Base-by-base conservation (phyloP, 352 stramenopile species). In the Phytopythium ostracodes region DNA sequence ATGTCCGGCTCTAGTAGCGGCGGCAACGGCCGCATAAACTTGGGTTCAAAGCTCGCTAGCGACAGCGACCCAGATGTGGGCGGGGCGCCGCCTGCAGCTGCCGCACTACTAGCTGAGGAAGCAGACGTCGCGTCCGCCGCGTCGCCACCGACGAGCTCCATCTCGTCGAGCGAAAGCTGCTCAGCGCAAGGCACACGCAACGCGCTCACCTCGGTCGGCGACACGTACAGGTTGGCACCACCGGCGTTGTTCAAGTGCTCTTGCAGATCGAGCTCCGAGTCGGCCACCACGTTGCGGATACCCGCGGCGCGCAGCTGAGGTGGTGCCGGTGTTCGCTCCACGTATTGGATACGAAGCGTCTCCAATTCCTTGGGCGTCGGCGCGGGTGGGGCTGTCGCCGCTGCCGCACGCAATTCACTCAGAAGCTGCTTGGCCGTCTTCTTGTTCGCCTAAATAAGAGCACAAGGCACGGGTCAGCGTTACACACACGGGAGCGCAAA, bases 41-140 rank as follows among this genome's bases (percentile, higher is more conserved):
- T 86, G 33, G 89, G 89, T 60, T 97, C 87, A 57, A 97, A 96
- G 66, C 86, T 92, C 33, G 88, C 65, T 51, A 97, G 65, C 31
- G 88, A 95, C 57, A 96, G 65, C 20, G 80, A 88, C 3, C 78
- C 69, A 6, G 63, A 57, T 2, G 71, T 70, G 11, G 49, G 36
- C 20, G 66, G 63, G 7, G 62, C 62, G 8, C 69, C 70, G 27
- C 68, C 66, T 58, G 72, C 59, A 31, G 66, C 63, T 40, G 43
- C 71, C 11, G 69, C 56, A 35, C 63, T 59, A 25, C 53, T 62
- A 12, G 43, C 60, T 22, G 38, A 25, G 11, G 62, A 68, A 51
- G 66, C 56, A 2, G 63, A 56, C 5, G 73, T 73, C 53, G 65
- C 67, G n/a, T 63, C 53, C 20, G 70, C 61, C 58, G 61, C 31